Evolutionary conservation across 75 land plant species (phyloP), one percentile per base, ranked within the genome.

Genomic region (Pinus taeda): DNA sequence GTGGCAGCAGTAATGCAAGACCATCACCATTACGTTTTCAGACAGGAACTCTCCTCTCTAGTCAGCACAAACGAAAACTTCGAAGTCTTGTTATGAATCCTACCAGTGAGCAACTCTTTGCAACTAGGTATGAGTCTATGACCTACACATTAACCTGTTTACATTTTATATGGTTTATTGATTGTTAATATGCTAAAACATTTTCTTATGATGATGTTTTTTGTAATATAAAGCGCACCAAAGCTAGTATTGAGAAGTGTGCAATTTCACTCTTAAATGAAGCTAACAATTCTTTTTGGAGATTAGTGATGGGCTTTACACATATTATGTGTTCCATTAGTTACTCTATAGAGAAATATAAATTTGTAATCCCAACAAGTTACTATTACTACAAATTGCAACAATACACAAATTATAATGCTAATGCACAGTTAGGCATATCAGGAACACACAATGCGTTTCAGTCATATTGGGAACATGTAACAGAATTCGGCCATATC

Each of bases 31-130:
- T 91, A 22, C 80, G 69, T 29, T 80, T 85, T 26, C 80, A 84
- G 22, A 17, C 85, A 0, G 79, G 88, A 61, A 71, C 9, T 63
- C 78, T 83, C 74, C 74, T 91, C 49, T 57, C 86, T 20, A 88
- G 93, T 78, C 93, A 87, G 75, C 98, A 95, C 78, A 93, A 88
- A 59, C 88, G 96, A 80, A 95, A 91, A 77, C 70, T 94, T 74
- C 83, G 96, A 81, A 80, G 91, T 75, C 86, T 95, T 79, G 80
- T 74, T 30, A 55, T 89, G 15, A 85, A 88, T 77, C 96, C 98
- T 12, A 74, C 79, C n/a, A 85, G 79, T 73, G 94, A 90, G 72
- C 85, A 85, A 21, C 91, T 88, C 18, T 93, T 90, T 77, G 93
- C 78, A 4, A 95, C 98, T 33, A 95, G 98, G 96, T 95, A 83